These are phyloP conservation scores for Nannochloropsis granulata DNA, from an alignment of 108 stramenopile species.

Conservation along the genomic window DNA sequence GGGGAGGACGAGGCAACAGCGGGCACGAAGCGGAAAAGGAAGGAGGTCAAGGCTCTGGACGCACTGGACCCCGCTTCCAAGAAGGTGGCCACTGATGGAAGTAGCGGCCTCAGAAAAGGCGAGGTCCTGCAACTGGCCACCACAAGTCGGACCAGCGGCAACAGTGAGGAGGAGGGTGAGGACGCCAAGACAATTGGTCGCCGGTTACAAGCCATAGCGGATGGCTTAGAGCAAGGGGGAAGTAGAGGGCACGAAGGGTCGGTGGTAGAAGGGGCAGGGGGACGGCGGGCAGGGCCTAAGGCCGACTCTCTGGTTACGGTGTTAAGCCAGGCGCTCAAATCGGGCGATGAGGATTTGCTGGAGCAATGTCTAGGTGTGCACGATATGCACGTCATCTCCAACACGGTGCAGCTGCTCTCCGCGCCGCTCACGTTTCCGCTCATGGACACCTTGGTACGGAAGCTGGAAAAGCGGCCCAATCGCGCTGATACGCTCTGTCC, in stretches of 20 bases:
- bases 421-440: constrained; percentile 5
- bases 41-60: background rate
- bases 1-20: background rate
- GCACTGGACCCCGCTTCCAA: background rate
- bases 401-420: constrained; percentile 7
- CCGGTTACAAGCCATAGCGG: background rate
- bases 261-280: background rate
- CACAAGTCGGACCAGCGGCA: background rate
- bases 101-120: background rate
- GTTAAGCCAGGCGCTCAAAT: constrained; percentile 8
- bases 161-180: background rate
- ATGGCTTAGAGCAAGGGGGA: background rate
- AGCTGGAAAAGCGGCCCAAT: constrained; percentile 17
- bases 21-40: background rate
- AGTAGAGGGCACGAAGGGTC: background rate
- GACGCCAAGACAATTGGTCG: background rate
- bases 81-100: background rate
- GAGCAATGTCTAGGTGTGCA: constrained; percentile 8
- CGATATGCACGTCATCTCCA: background rate
- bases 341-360: constrained; percentile 12
- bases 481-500: constrained; percentile 8
- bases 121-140: no score
- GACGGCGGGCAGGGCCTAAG: background rate
- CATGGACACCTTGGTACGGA: constrained; percentile 9
- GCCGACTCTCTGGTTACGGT: constrained; percentile 16